phyloP scores from a whole-genome alignment of 768 basidiomycete genomes.

The Amanita jacksonii region DNA sequence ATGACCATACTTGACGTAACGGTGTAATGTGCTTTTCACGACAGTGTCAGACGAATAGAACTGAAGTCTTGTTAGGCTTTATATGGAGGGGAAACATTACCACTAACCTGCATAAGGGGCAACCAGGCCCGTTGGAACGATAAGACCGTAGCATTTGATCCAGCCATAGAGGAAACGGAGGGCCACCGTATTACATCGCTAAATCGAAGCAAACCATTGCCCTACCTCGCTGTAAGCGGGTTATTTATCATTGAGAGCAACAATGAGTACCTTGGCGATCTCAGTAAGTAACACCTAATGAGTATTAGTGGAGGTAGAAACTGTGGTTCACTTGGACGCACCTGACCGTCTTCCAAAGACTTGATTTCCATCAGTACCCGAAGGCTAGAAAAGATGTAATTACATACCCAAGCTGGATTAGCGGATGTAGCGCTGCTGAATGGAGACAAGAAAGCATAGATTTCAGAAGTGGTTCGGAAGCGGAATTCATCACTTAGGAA shows the following conservation, averaged over 20 bases:
- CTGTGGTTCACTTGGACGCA: constrained; percentile 15
- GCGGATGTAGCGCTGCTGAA: constrained; percentile 28
- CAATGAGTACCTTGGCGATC: constrained; percentile 26
- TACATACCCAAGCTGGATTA: constrained; percentile 33
- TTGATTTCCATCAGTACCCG: too few species aligned
- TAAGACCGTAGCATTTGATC: constrained; percentile 23
- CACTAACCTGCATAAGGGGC: constrained; percentile 39
- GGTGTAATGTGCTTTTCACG: constrained; percentile 43
- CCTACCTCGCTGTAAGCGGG: constrained; percentile 19
- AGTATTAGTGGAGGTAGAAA: neutral
- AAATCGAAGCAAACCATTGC: constrained; percentile 41
- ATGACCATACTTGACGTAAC: constrained; percentile 44
- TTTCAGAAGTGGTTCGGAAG: constrained; percentile 30
- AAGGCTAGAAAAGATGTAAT: too few species aligned
- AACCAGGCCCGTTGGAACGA: constrained; percentile 55
- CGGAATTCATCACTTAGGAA: constrained; percentile 34
- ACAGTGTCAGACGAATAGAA: constrained; percentile 53
- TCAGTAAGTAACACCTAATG: constrained; percentile 29
- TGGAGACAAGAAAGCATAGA: constrained; percentile 36
- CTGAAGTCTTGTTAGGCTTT: constrained; percentile 19
- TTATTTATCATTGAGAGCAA: neutral
- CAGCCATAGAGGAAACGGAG: constrained; percentile 28
- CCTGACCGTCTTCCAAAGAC: constrained; percentile 44
- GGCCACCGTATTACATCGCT: constrained; percentile 39
- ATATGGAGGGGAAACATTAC: neutral